phyloP scores from a whole-genome alignment of 164 flowering plant genomes.

The Stephania japonica region DNA sequence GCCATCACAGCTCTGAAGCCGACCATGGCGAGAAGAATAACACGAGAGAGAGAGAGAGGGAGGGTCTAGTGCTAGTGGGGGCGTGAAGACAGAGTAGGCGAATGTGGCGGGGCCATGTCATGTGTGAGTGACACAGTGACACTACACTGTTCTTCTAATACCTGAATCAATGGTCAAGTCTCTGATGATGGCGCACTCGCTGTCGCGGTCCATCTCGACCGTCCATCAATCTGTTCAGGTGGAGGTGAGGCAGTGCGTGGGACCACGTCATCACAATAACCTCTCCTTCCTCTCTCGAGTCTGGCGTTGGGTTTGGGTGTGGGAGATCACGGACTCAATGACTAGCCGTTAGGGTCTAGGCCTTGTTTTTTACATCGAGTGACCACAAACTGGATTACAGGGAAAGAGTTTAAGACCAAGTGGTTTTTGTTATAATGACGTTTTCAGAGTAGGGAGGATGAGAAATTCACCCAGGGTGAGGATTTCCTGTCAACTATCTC shows the following conservation, averaged over 20 bases:
- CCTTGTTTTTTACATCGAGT: too few species aligned
- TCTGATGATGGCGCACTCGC: background rate
- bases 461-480: too few species aligned
- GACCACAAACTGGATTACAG: too few species aligned
- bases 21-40: background rate
- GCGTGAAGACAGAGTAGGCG: background rate
- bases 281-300: too few species aligned
- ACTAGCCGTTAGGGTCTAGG: too few species aligned
- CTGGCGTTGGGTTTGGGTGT: too few species aligned
- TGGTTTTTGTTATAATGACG: too few species aligned
- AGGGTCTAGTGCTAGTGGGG: background rate
- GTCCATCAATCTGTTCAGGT: background rate
- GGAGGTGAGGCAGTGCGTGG: background rate
- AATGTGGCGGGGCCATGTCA: background rate
- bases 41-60: background rate
- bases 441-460: too few species aligned
- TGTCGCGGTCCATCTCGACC: background rate
- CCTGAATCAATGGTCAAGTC: background rate
- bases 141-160: background rate
- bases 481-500: too few species aligned
- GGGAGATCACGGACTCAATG: too few species aligned
- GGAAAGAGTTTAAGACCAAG: too few species aligned
- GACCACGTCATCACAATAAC: background rate
- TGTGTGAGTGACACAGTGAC: background rate
- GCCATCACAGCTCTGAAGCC: background rate